A percentile compares a stretch with the other conserved stretches of the same genome.
Conservation (phyloP, 2,329 filamentous ascomycete species). For the Sporothrix brasiliensis region DNA sequence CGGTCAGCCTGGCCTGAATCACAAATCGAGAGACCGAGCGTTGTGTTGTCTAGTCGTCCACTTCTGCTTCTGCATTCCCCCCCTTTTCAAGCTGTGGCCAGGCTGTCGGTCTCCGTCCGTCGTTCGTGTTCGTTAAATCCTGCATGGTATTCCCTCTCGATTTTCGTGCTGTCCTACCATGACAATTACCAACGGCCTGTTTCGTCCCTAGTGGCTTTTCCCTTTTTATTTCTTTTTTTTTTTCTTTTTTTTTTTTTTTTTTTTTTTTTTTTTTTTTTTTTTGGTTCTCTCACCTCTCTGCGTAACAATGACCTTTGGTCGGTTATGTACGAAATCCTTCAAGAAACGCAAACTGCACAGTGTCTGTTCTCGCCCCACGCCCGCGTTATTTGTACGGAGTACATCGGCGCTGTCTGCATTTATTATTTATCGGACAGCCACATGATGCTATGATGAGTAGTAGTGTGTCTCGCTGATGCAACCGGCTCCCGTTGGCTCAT, state of each 20-base stretch:
- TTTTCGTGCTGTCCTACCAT: conserved; percentile 15
- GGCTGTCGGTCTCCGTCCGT: neutral
- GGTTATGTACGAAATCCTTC: neutral
- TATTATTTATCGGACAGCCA: conserved; percentile 15
- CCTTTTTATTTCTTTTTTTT: neutral
- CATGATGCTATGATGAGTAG: conserved; percentile 26
- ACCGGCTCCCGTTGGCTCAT: conserved; percentile 8
- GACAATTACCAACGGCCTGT: conserved; percentile 2
- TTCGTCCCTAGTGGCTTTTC: neutral
- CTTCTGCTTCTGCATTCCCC: neutral
- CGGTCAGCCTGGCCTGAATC: conserved; percentile 25
- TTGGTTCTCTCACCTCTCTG: neutral
- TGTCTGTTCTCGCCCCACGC: neutral
- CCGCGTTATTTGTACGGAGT: neutral
- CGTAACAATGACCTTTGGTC: neutral
- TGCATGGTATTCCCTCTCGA: neutral
- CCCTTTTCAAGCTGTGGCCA: neutral
- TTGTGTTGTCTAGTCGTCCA: neutral
- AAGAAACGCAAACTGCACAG: neutral
- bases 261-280: neutral
- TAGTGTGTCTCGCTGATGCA: neutral
- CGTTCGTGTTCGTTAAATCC: conserved; percentile 6
- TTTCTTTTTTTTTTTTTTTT: neutral
- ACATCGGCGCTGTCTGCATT: neutral
- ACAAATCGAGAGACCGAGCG: conserved; percentile 15